A percentile compares a stretch with the other conserved stretches of the same genome.
Conservation (phyloP, 208 protist species). For the Acanthamoeba culbertsoni region DNA sequence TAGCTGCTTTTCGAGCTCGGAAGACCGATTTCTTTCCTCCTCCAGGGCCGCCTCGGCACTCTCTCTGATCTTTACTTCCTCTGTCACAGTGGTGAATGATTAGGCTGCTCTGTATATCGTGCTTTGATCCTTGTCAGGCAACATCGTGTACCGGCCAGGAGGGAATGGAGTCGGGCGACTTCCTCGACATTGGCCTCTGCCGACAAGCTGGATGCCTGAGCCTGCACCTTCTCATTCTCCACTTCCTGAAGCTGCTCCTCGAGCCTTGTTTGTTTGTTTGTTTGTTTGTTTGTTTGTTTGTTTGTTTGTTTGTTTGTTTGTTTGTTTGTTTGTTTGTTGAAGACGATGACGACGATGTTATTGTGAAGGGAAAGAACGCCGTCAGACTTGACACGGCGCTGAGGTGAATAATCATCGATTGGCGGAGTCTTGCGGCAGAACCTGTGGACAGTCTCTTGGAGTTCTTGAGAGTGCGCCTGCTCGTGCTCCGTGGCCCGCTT, state of each 20-base stretch:
- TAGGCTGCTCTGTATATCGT: too few relatives aligned
- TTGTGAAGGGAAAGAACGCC: too few relatives aligned
- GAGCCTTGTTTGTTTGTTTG: too few relatives aligned
- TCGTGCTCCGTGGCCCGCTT: not conserved
- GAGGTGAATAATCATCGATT: not conserved
- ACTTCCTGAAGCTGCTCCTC: not conserved
- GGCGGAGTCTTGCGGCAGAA: not conserved
- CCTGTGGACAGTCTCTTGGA: not conserved
- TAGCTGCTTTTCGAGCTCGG: not conserved
- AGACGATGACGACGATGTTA: too few relatives aligned
- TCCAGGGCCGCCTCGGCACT: not conserved
- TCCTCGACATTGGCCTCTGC: not conserved
- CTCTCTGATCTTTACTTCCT: not conserved
- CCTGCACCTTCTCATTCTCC: not conserved
- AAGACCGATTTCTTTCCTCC: not conserved
- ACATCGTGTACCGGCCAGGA: too few relatives aligned
- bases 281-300: too few relatives aligned
- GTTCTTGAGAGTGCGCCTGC: not conserved
- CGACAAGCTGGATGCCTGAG: not conserved
- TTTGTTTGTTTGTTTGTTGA: too few relatives aligned
- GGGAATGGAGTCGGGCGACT: not conserved
- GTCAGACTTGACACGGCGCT: too few relatives aligned
- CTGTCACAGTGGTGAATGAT: too few relatives aligned
- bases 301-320: too few relatives aligned
- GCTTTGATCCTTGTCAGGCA: too few relatives aligned